Evolutionary conservation across 768 basidiomycete species (phyloP), one percentile per base, ranked within the genome.

Genomic region (Clavaria fumosa): DNA sequence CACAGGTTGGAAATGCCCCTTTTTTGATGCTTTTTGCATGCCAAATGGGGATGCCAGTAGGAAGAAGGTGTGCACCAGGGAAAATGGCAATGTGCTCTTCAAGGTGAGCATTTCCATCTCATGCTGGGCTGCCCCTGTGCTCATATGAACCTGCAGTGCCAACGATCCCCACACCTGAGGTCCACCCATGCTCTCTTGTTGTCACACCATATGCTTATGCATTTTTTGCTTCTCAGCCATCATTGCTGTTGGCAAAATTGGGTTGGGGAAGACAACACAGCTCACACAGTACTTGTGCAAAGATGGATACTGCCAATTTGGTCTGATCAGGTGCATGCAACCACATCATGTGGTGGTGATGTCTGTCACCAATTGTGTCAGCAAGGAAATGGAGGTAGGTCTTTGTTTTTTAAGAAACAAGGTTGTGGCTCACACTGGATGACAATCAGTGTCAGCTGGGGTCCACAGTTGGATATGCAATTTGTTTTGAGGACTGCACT

Each of bases 301-400:
- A 54, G 95, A 99, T 45, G 95, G 95, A 0, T 99, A 93, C 56
- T 85, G 90, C 46, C 54, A 70, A 3, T 70, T 77, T 58, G 93
- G 93, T n/a, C 67, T 97, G 30, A 76, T 99, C 35, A 91, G 93
- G 7, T 99, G 95, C 52, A 99, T 95, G 0, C 95, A 99, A 53
- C 95, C 95, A 35, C 74, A 95, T 48, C 90, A 93, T 62, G 95
- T 99, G 20, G 95, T 95, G 31, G 95, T 95, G 11, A 97, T 99
- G 95, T 91, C 86, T 7, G 95, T 97, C 5, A 95, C 95, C n/a
- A 97, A 99, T 62, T 90, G 95, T 57, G 95, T 99, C 41, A 90
- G 88, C 51, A 95, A 99, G 53, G 95, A 99, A 60, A 97, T 99
- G 82, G 86, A 95, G 73, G 85, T 85, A 32, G 38, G 73, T 52